Percentiles rank a stretch among this genome's conserved stretches.
Evolutionary conservation across 768 basidiomycete species (phyloP).

Genomic region (Russula ochroleuca): DNA sequence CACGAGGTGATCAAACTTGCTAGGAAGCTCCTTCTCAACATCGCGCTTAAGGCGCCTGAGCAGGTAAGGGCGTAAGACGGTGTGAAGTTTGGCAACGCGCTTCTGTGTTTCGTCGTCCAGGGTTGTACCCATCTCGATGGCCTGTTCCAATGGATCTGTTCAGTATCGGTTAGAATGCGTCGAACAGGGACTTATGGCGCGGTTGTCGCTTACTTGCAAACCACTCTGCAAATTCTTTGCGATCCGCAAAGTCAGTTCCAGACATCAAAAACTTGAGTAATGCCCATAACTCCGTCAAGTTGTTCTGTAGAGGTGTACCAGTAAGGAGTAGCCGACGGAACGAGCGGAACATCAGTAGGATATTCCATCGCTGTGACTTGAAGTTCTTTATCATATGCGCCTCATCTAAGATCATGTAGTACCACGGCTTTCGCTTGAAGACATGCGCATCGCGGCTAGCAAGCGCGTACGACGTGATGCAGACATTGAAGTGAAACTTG

Average conservation of each 20-base stretch:
- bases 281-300: constrained; percentile 93
- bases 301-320: constrained; percentile 95
- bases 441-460: constrained; percentile 89
- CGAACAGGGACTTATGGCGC: neutral
- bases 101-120: constrained; percentile 81
- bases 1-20: constrained; percentile 87
- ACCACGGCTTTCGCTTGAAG: constrained; percentile 91
- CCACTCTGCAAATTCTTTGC: constrained; percentile 94
- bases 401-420: constrained; percentile 94
- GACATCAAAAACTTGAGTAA: constrained; percentile 93
- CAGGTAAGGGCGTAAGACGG: constrained; percentile 92
- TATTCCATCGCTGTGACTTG: constrained; percentile 90
- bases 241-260: constrained; percentile 80
- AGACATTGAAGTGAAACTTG: constrained; percentile 86
- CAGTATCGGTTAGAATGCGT: constrained; percentile 14
- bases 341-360: constrained; percentile 80
- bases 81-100: constrained; percentile 84
- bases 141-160: constrained; percentile 89
- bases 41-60: constrained; percentile 96
- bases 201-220: constrained; percentile 74
- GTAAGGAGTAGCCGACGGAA: constrained; percentile 86
- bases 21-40: constrained; percentile 92
- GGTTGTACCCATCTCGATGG: constrained; percentile 76
- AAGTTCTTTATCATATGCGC: constrained; percentile 99
- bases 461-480: constrained; percentile 90